Conservation (phyloP, 441 rosid genomes). For the Pelargonium australe region DNA sequence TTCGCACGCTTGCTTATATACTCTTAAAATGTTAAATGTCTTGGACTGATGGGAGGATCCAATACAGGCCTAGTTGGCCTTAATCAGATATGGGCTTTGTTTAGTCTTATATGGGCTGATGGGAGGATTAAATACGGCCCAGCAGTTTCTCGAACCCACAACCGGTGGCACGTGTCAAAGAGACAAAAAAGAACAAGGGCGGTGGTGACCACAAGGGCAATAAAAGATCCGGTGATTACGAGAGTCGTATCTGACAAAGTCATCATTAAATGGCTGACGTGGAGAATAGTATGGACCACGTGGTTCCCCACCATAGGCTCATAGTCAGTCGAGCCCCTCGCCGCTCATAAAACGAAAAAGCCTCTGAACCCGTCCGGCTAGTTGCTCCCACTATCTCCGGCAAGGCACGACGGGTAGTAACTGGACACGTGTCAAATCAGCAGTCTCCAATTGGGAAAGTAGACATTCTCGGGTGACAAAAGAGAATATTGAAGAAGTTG, state of each 20-base stretch:
- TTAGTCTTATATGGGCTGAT: no score
- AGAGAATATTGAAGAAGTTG: not conserved
- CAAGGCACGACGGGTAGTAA: slow-evolving; percentile 12
- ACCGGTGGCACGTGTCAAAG: not conserved
- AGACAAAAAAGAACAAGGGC: not conserved
- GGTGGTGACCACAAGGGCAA: not conserved
- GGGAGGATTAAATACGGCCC: no score
- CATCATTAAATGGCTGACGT: slow-evolving; percentile 30
- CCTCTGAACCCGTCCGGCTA: slow-evolving; percentile 32
- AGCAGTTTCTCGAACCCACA: not conserved
- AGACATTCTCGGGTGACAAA: not conserved
- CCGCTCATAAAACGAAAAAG: slow-evolving; percentile 8
- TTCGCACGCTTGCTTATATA: no score
- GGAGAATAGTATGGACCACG: slow-evolving; percentile 15
- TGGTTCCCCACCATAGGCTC: slow-evolving; percentile 3
- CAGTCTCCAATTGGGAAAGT: not conserved
- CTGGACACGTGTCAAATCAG: slow-evolving; percentile 24
- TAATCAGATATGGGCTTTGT: no score
- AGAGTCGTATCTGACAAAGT: slow-evolving; percentile 21
- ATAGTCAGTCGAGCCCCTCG: slow-evolving; percentile 7
- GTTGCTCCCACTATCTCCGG: slow-evolving; percentile 34
- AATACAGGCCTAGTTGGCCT: no score
- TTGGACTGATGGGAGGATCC: no score
- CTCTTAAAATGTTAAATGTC: no score
- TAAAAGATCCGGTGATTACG: slow-evolving; percentile 21